phyloP scores from a whole-genome alignment of 163 green algal genomes.

The Volvox carteri region DNA sequence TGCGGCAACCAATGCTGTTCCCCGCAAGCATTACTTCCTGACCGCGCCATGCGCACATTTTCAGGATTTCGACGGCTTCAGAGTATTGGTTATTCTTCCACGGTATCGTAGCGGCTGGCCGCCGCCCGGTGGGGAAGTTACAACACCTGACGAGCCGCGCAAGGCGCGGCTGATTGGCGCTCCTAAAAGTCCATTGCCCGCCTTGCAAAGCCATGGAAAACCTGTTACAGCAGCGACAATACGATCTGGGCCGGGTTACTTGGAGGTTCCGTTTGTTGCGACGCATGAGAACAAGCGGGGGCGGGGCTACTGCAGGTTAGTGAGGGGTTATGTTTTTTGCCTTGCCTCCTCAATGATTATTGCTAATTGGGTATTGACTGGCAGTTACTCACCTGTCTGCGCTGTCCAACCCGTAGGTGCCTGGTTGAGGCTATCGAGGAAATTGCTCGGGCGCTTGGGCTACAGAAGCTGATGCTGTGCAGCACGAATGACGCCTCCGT shows the following conservation, averaged over 20 bases:
- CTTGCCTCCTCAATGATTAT: not conserved
- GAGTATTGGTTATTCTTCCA: conserved; percentile 83
- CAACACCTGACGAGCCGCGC: conserved; percentile 49
- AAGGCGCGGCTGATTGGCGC: conserved; percentile 72
- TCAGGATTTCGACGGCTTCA: conserved; percentile 94
- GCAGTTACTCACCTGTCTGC: not conserved
- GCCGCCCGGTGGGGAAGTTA: conserved; percentile 71
- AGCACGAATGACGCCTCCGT: conserved; percentile 74
- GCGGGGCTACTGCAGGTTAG: conserved; percentile 81
- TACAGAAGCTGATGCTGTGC: conserved; percentile 88
- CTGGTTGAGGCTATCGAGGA: conserved; percentile 92
- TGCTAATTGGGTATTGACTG: not conserved
- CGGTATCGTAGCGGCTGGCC: conserved; percentile 85
- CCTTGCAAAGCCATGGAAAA: conserved; percentile 80
- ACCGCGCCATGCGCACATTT: not conserved
- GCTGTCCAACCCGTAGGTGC: conserved; percentile 67
- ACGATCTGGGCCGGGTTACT: conserved; percentile 82
- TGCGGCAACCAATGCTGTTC: too few relatives aligned
- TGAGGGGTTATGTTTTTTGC: not conserved
- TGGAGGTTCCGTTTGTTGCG: conserved; percentile 93
- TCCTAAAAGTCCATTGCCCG: conserved; percentile 70
- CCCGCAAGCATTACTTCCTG: too few relatives aligned
- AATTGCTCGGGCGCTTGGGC: conserved; percentile 75
- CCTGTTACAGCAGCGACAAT: conserved; percentile 90
- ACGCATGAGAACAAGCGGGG: conserved; percentile 86